Percentiles rank a stretch among this genome's conserved stretches.
These are phyloP conservation scores for Pisolithus tinctorius DNA, from an alignment of 768 basidiomycete species.

Conservation along the genomic window DNA sequence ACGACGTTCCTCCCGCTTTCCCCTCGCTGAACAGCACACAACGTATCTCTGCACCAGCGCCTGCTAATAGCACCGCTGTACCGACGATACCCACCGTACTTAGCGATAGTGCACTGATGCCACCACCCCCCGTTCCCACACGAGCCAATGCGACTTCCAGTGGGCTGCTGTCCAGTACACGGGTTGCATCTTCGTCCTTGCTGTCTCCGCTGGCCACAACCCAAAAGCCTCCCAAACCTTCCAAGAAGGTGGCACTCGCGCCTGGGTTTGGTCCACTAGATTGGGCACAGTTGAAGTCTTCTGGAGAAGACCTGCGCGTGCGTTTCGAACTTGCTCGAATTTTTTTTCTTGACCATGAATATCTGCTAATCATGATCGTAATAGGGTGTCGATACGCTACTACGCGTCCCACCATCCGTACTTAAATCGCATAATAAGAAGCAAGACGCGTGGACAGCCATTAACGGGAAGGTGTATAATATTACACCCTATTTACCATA, in stretches of 20 bases:
- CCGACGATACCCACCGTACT: conserved; percentile 26
- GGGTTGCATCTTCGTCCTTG: conserved; percentile 35
- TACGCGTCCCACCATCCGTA: conserved; percentile 69
- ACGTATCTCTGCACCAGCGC: conserved; percentile 31
- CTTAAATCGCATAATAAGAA: conserved; percentile 75
- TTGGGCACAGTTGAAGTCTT: conserved; percentile 85
- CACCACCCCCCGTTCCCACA: conserved; percentile 38
- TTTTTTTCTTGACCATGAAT: neutral
- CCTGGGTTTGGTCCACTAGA: conserved; percentile 91
- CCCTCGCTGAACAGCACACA: conserved; percentile 70
- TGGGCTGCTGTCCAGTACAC: conserved; percentile 16
- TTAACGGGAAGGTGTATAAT: conserved; percentile 94
- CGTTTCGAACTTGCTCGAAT: conserved; percentile 12
- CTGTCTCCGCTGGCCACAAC: conserved; percentile 59
- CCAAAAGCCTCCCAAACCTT: conserved; percentile 48
- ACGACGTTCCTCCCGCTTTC: conserved; percentile 67
- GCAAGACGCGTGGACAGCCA: conserved; percentile 89
- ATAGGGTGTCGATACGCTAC: conserved; percentile 64
- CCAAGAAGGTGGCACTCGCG: conserved; percentile 81
- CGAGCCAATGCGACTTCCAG: conserved; percentile 32
- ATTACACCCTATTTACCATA: conserved; percentile 87
- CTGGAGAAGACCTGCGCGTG: conserved; percentile 75
- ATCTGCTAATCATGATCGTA: conserved; percentile 1
- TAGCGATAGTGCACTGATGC: conserved; percentile 47
- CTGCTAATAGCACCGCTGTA: conserved; percentile 6